phyloP scores from a whole-genome alignment of 129 eudicot species.

The Glebionis coronaria region DNA sequence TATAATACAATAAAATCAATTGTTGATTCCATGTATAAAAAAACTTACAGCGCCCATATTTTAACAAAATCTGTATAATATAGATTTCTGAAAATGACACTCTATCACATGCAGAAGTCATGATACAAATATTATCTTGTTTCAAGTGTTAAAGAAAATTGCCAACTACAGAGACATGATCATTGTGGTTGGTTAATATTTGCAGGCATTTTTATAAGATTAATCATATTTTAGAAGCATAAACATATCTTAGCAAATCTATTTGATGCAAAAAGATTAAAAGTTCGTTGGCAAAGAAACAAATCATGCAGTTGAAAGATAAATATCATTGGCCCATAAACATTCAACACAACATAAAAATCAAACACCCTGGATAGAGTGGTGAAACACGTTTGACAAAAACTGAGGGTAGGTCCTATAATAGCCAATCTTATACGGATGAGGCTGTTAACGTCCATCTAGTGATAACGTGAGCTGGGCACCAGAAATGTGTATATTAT shows the following conservation, averaged over 20 bases:
- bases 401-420: slow-evolving; percentile 2
- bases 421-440: slow-evolving; percentile 4
- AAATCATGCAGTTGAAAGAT: too few species aligned
- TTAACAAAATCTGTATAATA: slow-evolving; percentile 11
- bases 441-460: slow-evolving; percentile 11
- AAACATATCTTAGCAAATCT: too few species aligned
- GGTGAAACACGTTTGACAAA: background rate
- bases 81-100: background rate
- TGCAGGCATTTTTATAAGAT: background rate
- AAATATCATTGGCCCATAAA: too few species aligned
- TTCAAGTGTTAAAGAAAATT: background rate
- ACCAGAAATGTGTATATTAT: background rate
- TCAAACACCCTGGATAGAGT: background rate
- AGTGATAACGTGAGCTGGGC: background rate
- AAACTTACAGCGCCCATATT: background rate
- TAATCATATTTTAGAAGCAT: too few species aligned
- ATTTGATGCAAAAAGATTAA: too few species aligned
- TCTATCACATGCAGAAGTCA: background rate
- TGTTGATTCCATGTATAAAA: background rate
- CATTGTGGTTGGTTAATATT: background rate
- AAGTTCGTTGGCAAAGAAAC: too few species aligned
- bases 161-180: background rate
- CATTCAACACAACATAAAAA: background rate
- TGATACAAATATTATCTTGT: background rate
- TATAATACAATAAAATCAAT: background rate